Conservation (phyloP, 2,329 filamentous ascomycete species). For the Polytolypa hystricis region DNA sequence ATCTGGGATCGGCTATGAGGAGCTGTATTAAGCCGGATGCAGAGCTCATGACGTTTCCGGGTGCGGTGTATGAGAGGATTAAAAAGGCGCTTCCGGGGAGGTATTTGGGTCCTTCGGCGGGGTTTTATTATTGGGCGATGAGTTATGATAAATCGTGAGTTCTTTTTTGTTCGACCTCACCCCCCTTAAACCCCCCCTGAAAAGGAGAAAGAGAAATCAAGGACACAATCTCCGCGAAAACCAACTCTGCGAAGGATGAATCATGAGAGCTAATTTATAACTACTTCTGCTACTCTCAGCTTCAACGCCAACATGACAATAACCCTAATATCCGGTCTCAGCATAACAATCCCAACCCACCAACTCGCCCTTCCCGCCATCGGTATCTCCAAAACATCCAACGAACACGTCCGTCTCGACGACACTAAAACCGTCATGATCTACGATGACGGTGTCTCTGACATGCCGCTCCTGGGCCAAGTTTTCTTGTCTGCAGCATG, state of each 20-base stretch:
- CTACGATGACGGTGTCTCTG: slow-evolving; percentile 7
- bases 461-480: slow-evolving; percentile 17
- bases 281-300: not conserved
- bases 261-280: too few species aligned
- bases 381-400: slow-evolving; percentile 13
- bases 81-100: slow-evolving; percentile 2
- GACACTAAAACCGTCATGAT: slow-evolving; percentile 2
- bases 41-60: not conserved
- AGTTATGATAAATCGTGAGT: not conserved
- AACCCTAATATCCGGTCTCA: slow-evolving; percentile 10
- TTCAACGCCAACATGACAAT: slow-evolving; percentile 12
- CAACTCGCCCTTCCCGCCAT: slow-evolving; percentile 22
- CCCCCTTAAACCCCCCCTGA: too few species aligned
- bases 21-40: not conserved
- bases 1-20: not conserved
- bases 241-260: too few species aligned
- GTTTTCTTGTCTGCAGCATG: slow-evolving; percentile 23
- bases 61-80: slow-evolving; percentile 1
- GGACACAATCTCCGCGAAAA: too few species aligned
- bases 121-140: slow-evolving; percentile 3
- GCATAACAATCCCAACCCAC: slow-evolving; percentile 20
- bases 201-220: too few species aligned
- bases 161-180: not conserved
- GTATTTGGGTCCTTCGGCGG: not conserved
- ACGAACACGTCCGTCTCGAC: slow-evolving; percentile 3